Percentiles rank a stretch among this genome's conserved stretches.
phyloP scores from a whole-genome alignment of 139 green algal species.

The Haematococcus lacustris region DNA sequence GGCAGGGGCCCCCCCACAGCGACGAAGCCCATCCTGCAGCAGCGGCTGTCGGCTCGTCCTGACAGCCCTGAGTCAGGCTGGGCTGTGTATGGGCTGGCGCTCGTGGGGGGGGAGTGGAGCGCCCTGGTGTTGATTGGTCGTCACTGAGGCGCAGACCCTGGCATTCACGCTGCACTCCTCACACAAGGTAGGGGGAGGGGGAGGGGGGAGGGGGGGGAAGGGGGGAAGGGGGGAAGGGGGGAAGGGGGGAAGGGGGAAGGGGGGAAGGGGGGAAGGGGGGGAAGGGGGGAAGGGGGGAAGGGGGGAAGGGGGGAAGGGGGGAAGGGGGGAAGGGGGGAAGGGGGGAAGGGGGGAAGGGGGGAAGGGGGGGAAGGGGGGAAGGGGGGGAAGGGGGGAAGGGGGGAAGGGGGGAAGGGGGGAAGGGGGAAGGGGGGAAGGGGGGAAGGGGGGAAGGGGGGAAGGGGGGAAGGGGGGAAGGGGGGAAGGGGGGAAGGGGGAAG shows the following conservation, averaged over 20 bases:
- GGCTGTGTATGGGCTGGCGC: slow-evolving; percentile 8
- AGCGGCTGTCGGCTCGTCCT: not conserved
- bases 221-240: not conserved
- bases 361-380: no score
- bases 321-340: not conserved
- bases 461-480: no score
- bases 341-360: no score
- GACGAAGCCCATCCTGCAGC: slow-evolving; percentile 2
- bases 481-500: no score
- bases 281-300: not conserved
- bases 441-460: not conserved
- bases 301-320: slow-evolving; percentile 6
- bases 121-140: slow-evolving; percentile 41
- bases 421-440: no score
- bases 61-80: not conserved
- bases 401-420: no score
- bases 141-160: slow-evolving; percentile 59
- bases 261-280: not conserved
- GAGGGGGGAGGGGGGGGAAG: not conserved
- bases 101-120: not conserved
- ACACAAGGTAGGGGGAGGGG: slow-evolving; percentile 15
- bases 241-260: not conserved
- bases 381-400: not conserved
- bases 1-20: not conserved
- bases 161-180: slow-evolving; percentile 37